These are phyloP conservation scores for Lotus japonicus DNA, from an alignment of 306 rosid genomes.

Conservation along the genomic window DNA sequence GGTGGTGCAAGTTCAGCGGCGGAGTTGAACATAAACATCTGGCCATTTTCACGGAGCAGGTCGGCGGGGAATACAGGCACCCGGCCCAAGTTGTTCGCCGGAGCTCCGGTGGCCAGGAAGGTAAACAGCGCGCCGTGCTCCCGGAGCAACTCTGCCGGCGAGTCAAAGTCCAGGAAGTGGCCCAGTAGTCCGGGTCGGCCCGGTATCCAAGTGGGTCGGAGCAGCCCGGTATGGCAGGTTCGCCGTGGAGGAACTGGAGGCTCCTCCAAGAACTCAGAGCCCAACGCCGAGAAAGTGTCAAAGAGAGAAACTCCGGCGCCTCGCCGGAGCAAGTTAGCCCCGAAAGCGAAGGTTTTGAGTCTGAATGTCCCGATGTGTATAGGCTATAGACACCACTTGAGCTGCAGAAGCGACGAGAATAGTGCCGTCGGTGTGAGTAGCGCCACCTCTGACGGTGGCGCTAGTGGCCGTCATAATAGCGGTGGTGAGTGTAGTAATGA, in stretches of 20 bases:
- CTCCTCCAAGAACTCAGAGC: slow-evolving; percentile 31
- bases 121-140: slow-evolving; percentile 97
- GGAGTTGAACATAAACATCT: slow-evolving; percentile 82
- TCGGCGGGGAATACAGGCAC: slow-evolving; percentile 71
- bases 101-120: slow-evolving; percentile 48
- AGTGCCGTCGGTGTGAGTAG: slow-evolving; percentile 23
- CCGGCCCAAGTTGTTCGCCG: slow-evolving; percentile 55
- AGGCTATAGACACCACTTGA: slow-evolving; percentile 58
- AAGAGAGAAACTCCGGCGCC: slow-evolving; percentile 30
- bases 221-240: slow-evolving; percentile 92
- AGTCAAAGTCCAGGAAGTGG: slow-evolving; percentile 83
- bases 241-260: slow-evolving; percentile 44
- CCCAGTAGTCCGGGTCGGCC: slow-evolving; percentile 80
- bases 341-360: slow-evolving; percentile 54
- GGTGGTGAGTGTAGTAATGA: slow-evolving; percentile 21
- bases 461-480: not conserved
- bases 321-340: slow-evolving; percentile 41
- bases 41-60: slow-evolving; percentile 95
- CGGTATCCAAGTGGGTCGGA: slow-evolving; percentile 79
- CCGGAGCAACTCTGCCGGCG: slow-evolving; percentile 90
- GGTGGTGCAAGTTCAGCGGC: slow-evolving; percentile 59
- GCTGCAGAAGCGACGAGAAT: slow-evolving; percentile 63
- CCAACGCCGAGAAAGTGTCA: slow-evolving; percentile 23
- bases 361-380: slow-evolving; percentile 84
- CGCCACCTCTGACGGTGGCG: not conserved